Evolutionary conservation across 2,329 filamentous ascomycete species (phyloP).

Genomic region (Orbilia javanica): DNA sequence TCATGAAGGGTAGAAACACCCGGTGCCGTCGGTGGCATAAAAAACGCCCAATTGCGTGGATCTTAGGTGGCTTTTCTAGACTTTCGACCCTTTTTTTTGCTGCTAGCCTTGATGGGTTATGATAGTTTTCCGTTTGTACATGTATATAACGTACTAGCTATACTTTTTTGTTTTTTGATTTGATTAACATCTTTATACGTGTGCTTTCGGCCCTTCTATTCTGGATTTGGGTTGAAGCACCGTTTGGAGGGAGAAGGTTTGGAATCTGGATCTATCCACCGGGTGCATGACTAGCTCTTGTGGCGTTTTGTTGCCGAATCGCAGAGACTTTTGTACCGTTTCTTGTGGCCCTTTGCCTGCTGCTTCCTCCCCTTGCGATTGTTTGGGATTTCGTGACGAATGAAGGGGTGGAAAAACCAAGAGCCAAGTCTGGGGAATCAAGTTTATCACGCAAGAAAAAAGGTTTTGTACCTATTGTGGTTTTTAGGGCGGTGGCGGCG

Average conservation of each 20-base stretch:
- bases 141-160: too few relatives aligned
- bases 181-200: not conserved
- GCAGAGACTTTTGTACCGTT: too few relatives aligned
- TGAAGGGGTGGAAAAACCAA: too few relatives aligned
- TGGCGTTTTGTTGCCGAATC: constrained; percentile 1
- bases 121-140: too few relatives aligned
- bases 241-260: not conserved
- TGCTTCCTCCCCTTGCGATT: too few relatives aligned
- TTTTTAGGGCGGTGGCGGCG: constrained; percentile 10
- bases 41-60: constrained; percentile 7
- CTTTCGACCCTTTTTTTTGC: too few relatives aligned
- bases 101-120: too few relatives aligned
- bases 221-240: not conserved
- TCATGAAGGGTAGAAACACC: constrained; percentile 3
- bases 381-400: not conserved
- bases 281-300: not conserved
- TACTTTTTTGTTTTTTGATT: too few relatives aligned
- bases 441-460: not conserved
- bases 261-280: not conserved
- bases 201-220: not conserved
- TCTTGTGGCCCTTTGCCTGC: too few relatives aligned
- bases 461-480: too few relatives aligned
- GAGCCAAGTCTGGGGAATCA: constrained; percentile 6
- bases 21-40: constrained; percentile 21
- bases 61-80: constrained; percentile 16